Evolutionary conservation across 2,329 filamentous ascomycete genomes (phyloP).

Genomic region (Scopulariopsis brevicaulis): DNA sequence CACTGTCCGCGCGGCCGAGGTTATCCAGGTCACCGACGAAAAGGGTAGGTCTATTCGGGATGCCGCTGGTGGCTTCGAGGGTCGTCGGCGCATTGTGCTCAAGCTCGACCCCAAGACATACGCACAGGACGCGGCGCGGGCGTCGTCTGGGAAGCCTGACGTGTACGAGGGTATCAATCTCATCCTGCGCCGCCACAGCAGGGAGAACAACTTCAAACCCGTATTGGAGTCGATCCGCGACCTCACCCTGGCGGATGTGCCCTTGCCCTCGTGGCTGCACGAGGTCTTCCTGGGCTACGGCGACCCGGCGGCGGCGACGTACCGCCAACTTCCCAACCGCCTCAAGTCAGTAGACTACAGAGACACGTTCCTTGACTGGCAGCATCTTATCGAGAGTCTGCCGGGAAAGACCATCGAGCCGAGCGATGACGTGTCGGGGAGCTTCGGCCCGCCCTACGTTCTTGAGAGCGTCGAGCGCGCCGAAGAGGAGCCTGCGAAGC

Average conservation of each 20-base stretch:
- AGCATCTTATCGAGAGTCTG: constrained; percentile 81
- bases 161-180: constrained; percentile 80
- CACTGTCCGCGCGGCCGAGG: constrained; percentile 68
- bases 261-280: constrained; percentile 82
- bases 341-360: constrained; percentile 76
- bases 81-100: constrained; percentile 62
- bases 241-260: constrained; percentile 73
- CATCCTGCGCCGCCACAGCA: constrained; percentile 66
- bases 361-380: constrained; percentile 93
- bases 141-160: constrained; percentile 57
- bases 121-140: constrained; percentile 59
- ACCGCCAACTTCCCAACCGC: constrained; percentile 69
- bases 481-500: constrained; percentile 40
- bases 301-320: constrained; percentile 78
- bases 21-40: constrained; percentile 79
- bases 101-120: constrained; percentile 73
- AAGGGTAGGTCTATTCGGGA: constrained; percentile 65
- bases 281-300: constrained; percentile 98
- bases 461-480: constrained; percentile 54
- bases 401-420: constrained; percentile 82
- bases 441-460: constrained; percentile 81
- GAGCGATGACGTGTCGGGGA: constrained; percentile 55
- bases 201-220: constrained; percentile 96
- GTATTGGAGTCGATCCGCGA: constrained; percentile 85
- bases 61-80: constrained; percentile 46